Conservation (phyloP, 2,329 filamentous ascomycete species). For the Sporothrix mexicana region DNA sequence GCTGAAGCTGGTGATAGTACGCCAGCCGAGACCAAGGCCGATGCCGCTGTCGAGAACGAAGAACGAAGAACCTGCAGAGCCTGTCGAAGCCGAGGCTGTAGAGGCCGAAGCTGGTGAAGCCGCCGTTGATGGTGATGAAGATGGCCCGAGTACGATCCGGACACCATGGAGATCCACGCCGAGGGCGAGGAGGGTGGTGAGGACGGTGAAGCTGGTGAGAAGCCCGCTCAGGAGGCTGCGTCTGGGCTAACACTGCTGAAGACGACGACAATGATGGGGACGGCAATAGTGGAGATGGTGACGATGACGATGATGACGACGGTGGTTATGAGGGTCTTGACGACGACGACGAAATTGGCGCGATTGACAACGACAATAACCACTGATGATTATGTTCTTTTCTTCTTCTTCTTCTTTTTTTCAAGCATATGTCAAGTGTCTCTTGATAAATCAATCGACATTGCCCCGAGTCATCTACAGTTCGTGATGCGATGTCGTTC, state of each 20-base stretch:
- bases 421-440: too few species aligned
- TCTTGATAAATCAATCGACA: too few species aligned
- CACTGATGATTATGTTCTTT: not conserved
- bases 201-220: not conserved
- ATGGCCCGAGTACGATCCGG: constrained; percentile 16
- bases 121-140: not conserved
- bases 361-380: not conserved
- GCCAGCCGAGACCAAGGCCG: not conserved
- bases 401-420: not conserved
- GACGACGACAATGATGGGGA: not conserved
- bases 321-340: not conserved
- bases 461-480: too few species aligned
- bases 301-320: not conserved
- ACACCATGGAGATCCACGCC: constrained; percentile 21
- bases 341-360: not conserved
- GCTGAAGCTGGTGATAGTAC: not conserved
- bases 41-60: not conserved
- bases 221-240: too few species aligned
- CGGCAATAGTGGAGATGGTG: not conserved
- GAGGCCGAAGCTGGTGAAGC: not conserved
- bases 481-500: too few species aligned
- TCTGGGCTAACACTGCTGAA: too few species aligned
- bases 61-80: not conserved
- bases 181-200: not conserved
- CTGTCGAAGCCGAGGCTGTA: not conserved